These are phyloP conservation scores for Kwoniella mangroviensis DNA, from an alignment of 768 basidiomycete species.

Conservation along the genomic window DNA sequence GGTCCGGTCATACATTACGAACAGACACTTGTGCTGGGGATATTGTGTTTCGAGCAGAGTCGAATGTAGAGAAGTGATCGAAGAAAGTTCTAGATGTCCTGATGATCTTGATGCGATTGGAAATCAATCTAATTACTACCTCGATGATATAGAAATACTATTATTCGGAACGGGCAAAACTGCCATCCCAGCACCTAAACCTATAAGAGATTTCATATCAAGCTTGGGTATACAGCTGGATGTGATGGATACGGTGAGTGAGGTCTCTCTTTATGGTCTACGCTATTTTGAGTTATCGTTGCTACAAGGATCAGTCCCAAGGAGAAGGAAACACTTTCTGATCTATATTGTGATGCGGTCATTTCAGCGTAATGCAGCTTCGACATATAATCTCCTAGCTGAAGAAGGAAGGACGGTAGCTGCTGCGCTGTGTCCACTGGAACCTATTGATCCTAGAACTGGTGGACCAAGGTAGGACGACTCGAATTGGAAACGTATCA, in stretches of 20 bases:
- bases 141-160: conserved; percentile 71
- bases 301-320: not conserved
- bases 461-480: conserved; percentile 17
- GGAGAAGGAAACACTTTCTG: not conserved
- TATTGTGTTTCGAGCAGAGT: not conserved
- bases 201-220: conserved; percentile 70
- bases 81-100: too few species aligned
- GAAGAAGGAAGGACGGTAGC: conserved; percentile 94
- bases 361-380: conserved; percentile 79
- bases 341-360: not conserved
- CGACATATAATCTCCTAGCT: conserved; percentile 88
- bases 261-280: not conserved
- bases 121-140: too few species aligned
- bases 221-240: conserved; percentile 84
- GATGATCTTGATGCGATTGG: too few species aligned
- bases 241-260: conserved; percentile 78
- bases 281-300: not conserved
- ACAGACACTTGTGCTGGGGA: not conserved
- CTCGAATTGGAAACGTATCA: too few species aligned
- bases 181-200: conserved; percentile 71
- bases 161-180: conserved; percentile 83
- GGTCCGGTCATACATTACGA: not conserved
- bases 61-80: too few species aligned
- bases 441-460: conserved; percentile 33
- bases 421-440: conserved; percentile 64